Evolutionary conservation across 768 basidiomycete genomes (phyloP).

Genomic region (Pulveroboletus sp.): DNA sequence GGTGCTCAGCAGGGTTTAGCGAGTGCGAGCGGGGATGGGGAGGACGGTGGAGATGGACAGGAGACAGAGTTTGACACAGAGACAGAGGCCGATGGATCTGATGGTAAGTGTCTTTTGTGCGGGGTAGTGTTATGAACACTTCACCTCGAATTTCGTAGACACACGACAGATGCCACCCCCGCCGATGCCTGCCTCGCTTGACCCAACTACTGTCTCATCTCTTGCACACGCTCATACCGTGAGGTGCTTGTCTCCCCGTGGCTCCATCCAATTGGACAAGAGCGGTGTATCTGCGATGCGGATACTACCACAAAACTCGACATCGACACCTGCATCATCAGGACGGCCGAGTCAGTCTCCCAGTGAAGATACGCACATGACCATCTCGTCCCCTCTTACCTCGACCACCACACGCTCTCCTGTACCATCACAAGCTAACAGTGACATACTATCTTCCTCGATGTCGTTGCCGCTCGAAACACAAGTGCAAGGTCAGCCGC

Average conservation of each 20-base stretch:
- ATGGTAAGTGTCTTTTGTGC: constrained; percentile 16
- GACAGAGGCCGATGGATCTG: constrained; percentile 24
- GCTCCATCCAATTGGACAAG: constrained; percentile 12
- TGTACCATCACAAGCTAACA: not conserved
- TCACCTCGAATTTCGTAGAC: constrained; percentile 25
- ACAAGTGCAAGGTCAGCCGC: not conserved
- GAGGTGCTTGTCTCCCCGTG: constrained; percentile 20
- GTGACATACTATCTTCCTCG: not conserved
- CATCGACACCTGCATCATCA: constrained; percentile 1
- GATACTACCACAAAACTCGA: constrained; percentile 8
- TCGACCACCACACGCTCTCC: not conserved
- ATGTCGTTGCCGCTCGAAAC: not conserved
- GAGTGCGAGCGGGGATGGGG: constrained; percentile 5
- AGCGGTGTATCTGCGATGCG: constrained; percentile 9
- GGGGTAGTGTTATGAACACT: not conserved
- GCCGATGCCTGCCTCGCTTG: constrained; percentile 41
- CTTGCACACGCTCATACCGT: constrained; percentile 18
- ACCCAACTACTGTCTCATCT: constrained; percentile 37
- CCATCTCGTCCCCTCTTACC: not conserved
- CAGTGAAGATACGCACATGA: not conserved
- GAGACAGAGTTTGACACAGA: constrained; percentile 32
- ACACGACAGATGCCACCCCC: constrained; percentile 46
- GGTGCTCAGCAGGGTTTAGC: not conserved
- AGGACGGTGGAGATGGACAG: constrained; percentile 20
- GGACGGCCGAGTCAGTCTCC: constrained; percentile 6